Evolutionary conservation across 2,329 filamentous ascomycete species (phyloP).

Genomic region (Hyphodiscus sp.): DNA sequence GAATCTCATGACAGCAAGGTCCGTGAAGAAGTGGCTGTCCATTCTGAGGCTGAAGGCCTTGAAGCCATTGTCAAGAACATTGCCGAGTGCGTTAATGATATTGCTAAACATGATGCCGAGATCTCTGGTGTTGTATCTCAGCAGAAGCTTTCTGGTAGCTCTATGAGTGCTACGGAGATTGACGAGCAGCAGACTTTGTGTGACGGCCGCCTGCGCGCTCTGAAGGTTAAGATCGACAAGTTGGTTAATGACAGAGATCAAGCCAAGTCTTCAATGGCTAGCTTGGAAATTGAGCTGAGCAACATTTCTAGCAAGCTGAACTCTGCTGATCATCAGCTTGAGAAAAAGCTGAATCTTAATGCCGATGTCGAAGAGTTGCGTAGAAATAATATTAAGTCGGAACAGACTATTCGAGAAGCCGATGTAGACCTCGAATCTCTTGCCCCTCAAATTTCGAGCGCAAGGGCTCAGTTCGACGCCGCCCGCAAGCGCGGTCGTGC

Average conservation of each 20-base stretch:
- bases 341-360: slow-evolving; percentile 69
- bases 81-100: slow-evolving; percentile 63
- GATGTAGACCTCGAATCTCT: slow-evolving; percentile 71
- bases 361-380: slow-evolving; percentile 69
- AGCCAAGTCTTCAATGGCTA: slow-evolving; percentile 58
- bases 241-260: slow-evolving; percentile 66
- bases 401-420: slow-evolving; percentile 59
- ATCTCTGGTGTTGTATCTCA: slow-evolving; percentile 70
- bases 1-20: slow-evolving; percentile 64
- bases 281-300: slow-evolving; percentile 69
- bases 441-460: slow-evolving; percentile 68
- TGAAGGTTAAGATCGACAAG: slow-evolving; percentile 59
- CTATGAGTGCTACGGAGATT: slow-evolving; percentile 75
- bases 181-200: slow-evolving; percentile 65
- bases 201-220: slow-evolving; percentile 58
- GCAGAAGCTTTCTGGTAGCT: slow-evolving; percentile 59
- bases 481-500: slow-evolving; percentile 62
- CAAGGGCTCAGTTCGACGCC: slow-evolving; percentile 71
- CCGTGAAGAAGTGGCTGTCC: slow-evolving; percentile 55
- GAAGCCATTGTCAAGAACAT: slow-evolving; percentile 73
- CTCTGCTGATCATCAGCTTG: slow-evolving; percentile 65
- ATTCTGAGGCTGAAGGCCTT: slow-evolving; percentile 69
- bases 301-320: slow-evolving; percentile 69
- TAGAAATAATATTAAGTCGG: slow-evolving; percentile 60
- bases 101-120: slow-evolving; percentile 63